Evolutionary conservation across 768 basidiomycete genomes (phyloP).

Genomic region (Agaricus subrufescens): DNA sequence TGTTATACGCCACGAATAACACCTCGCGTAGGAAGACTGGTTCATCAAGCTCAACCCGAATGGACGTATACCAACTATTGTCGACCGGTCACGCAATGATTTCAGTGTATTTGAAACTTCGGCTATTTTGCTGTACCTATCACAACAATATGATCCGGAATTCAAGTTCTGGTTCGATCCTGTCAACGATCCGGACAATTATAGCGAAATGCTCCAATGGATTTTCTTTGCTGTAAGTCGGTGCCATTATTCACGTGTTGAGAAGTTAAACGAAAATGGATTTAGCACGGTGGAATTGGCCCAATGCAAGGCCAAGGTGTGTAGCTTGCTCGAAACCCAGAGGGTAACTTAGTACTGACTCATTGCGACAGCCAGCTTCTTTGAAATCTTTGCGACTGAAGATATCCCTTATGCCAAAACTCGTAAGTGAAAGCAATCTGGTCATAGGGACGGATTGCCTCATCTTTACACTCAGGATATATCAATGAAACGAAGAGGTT

Average conservation of each 20-base stretch:
- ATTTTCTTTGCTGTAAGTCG: constrained; percentile 71
- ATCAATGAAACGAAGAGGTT: constrained; percentile 77
- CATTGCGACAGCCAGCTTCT: constrained; percentile 54
- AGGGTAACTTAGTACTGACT: not conserved
- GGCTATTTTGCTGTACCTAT: constrained; percentile 81
- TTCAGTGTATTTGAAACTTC: constrained; percentile 74
- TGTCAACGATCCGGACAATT: constrained; percentile 46
- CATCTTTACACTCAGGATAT: constrained; percentile 47
- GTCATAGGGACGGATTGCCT: not conserved
- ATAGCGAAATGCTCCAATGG: constrained; percentile 79
- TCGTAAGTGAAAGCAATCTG: constrained; percentile 32
- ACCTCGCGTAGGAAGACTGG: constrained; percentile 47
- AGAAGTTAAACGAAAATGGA: not conserved
- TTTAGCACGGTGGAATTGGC: constrained; percentile 72
- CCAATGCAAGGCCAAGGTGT: constrained; percentile 81
- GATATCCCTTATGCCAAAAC: constrained; percentile 67
- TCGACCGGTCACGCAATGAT: constrained; percentile 55
- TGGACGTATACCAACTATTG: constrained; percentile 64
- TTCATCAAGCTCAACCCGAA: constrained; percentile 74
- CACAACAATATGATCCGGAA: constrained; percentile 78
- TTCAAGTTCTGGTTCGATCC: constrained; percentile 63
- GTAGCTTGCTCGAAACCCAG: not conserved
- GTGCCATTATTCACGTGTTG: not conserved
- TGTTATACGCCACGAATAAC: too few relatives aligned
- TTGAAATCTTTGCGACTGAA: constrained; percentile 58